phyloP scores from a whole-genome alignment of 73 alveolate species.

The Effrenium voratum region DNA sequence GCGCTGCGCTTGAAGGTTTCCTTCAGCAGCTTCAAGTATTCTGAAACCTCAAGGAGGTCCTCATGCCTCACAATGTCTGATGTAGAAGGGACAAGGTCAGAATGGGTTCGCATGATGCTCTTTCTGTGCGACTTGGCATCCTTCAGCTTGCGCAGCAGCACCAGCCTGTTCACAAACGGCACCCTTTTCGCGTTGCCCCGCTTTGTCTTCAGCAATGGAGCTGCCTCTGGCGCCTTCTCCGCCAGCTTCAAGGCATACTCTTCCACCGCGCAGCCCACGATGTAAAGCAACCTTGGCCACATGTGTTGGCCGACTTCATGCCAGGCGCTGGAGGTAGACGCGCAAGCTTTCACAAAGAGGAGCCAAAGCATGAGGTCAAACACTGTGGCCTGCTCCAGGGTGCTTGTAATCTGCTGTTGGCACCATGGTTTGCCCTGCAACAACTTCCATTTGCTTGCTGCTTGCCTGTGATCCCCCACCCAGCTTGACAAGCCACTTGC shows the following conservation, averaged over 20 bases:
- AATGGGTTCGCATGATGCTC: background rate
- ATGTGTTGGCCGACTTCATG: background rate
- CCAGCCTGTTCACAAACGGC: slow-evolving; percentile 6
- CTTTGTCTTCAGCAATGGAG: background rate
- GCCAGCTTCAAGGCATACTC: background rate
- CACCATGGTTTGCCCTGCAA: background rate
- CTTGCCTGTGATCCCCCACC: background rate
- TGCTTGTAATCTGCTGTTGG: background rate
- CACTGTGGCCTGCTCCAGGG: background rate
- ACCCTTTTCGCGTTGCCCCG: background rate
- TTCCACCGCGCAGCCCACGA: background rate
- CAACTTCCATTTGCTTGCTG: background rate
- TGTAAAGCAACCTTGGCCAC: background rate
- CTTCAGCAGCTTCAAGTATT: background rate
- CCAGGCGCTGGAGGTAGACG: background rate
- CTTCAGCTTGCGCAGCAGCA: background rate
- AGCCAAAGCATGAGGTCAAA: background rate
- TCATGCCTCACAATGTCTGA: background rate
- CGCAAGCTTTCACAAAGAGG: background rate
- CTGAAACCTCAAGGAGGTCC: too few relatives aligned
- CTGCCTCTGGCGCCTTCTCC: background rate
- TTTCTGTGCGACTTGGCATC: background rate
- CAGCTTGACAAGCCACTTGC: background rate
- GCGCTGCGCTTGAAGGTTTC: background rate
- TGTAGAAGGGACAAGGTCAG: background rate